phyloP scores from a whole-genome alignment of 345 rosid species.

The Trapa bicornis region DNA sequence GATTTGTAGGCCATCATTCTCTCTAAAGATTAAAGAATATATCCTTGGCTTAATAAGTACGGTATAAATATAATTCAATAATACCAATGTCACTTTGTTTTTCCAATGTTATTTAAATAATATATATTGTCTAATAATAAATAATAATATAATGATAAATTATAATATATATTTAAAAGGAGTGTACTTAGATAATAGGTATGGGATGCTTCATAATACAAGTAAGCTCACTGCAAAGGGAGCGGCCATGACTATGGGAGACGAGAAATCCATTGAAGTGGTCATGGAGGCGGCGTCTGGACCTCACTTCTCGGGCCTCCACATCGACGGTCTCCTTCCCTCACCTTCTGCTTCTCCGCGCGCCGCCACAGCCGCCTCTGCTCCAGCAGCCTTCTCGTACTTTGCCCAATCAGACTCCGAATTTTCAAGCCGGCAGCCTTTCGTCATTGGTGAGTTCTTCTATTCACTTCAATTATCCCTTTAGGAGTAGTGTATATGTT shows the following conservation, averaged over 20 bases:
- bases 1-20: too few relatives aligned
- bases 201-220: too few relatives aligned
- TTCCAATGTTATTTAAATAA: too few relatives aligned
- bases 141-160: too few relatives aligned
- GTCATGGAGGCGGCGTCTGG: slow-evolving; percentile 98
- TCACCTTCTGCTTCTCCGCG: slow-evolving; percentile 41
- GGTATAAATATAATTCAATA: too few relatives aligned
- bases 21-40: too few relatives aligned
- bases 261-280: slow-evolving; percentile 51
- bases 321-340: slow-evolving; percentile 55
- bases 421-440: slow-evolving; percentile 36
- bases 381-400: slow-evolving; percentile 16
- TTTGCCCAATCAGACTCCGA: slow-evolving; percentile 32
- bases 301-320: slow-evolving; percentile 98
- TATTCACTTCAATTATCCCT: neutral
- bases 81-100: too few relatives aligned
- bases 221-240: too few relatives aligned
- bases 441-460: slow-evolving; percentile 57
- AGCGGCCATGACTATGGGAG: slow-evolving; percentile 9
- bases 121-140: too few relatives aligned
- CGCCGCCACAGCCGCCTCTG: slow-evolving; percentile 24
- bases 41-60: too few relatives aligned
- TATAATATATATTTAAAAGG: too few relatives aligned
- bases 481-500: neutral
- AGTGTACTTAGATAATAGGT: too few relatives aligned